phyloP scores from a whole-genome alignment of 2,329 filamentous ascomycete genomes.

The Bipolaris gigantea region DNA sequence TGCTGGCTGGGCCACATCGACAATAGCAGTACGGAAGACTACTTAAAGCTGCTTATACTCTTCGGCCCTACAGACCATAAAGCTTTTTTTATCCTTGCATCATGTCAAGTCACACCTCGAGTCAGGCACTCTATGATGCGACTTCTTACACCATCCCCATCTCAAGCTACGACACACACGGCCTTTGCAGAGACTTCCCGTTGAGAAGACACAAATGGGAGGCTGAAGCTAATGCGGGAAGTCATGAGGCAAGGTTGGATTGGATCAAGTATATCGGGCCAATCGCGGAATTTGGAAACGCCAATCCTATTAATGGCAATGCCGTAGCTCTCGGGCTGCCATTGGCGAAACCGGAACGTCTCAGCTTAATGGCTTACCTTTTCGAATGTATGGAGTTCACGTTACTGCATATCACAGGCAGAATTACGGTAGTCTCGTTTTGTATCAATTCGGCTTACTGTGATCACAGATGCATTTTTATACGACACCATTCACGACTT shows the following conservation, averaged over 20 bases:
- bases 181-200: background rate
- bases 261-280: constrained; percentile 3
- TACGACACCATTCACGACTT: background rate
- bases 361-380: background rate
- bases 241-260: background rate
- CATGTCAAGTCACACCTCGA: background rate
- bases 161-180: background rate
- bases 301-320: constrained; percentile 3
- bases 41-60: too few species aligned
- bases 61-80: background rate
- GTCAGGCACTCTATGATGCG: background rate
- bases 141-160: background rate
- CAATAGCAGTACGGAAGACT: too few species aligned
- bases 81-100: background rate
- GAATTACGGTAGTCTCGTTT: too few species aligned
- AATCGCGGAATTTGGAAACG: background rate
- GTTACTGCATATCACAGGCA: background rate
- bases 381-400: background rate
- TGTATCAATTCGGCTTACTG: background rate
- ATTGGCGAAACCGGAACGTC: background rate
- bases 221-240: background rate
- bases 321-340: background rate
- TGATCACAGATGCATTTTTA: background rate
- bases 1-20: too few species aligned
- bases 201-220: background rate